phyloP scores from a whole-genome alignment of 208 protist species.

The Phytomonas sp. region DNA sequence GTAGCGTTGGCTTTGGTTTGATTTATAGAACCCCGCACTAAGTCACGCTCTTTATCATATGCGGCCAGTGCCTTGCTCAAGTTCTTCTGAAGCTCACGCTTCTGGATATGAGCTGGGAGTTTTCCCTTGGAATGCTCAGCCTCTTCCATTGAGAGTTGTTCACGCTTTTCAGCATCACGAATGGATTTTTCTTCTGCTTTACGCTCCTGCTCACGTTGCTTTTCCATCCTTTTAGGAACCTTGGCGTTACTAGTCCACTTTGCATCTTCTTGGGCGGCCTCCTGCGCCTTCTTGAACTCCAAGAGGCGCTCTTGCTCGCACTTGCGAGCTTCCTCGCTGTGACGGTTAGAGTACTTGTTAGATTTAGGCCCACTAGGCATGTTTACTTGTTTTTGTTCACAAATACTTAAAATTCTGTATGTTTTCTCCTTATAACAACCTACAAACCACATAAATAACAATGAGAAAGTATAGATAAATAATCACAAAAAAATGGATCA shows the following conservation, averaged over 20 bases:
- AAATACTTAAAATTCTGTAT: background rate
- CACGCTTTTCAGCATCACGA: conserved; percentile 56
- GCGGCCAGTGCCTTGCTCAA: conserved; percentile 75
- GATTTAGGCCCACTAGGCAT: conserved; percentile 85
- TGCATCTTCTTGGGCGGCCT: conserved; percentile 57
- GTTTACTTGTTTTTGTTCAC: background rate
- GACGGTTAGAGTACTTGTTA: conserved; percentile 82
- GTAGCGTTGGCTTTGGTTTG: conserved; percentile 1
- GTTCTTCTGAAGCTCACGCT: conserved; percentile 77
- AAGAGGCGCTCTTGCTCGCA: conserved; percentile 50
- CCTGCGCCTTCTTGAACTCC: conserved; percentile 19
- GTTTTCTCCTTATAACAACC: background rate
- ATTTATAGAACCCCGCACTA: conserved; percentile 24
- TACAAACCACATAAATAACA: conserved; percentile 4
- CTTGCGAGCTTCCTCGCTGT: conserved; percentile 70
- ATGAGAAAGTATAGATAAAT: conserved; percentile 7
- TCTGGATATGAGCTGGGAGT: conserved; percentile 40
- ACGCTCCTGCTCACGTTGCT: conserved; percentile 55
- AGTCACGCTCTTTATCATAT: conserved; percentile 64
- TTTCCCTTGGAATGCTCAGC: conserved; percentile 17
- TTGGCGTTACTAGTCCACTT: conserved; percentile 63
- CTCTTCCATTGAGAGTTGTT: conserved; percentile 68
- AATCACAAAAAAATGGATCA: background rate
- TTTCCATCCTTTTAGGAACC: conserved; percentile 41
- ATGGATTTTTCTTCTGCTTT: conserved; percentile 41